phyloP scores from a whole-genome alignment of 345 rosid genomes.

The Gossypium mustelinum region DNA sequence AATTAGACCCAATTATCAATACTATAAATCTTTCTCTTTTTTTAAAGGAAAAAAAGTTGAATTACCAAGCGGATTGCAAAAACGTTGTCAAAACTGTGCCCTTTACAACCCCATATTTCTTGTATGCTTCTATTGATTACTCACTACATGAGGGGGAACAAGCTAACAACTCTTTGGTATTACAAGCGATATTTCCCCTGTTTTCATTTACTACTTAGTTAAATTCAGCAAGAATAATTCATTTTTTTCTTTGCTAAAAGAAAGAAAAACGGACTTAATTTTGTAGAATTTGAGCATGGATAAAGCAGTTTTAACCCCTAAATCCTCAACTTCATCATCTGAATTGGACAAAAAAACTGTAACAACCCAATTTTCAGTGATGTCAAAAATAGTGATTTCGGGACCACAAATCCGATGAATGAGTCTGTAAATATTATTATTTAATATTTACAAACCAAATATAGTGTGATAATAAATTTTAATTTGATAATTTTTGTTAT shows the following conservation, averaged over 20 bases:
- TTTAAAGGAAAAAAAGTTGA: background rate
- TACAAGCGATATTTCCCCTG: conserved; percentile 87
- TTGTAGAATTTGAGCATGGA: conserved; percentile 74
- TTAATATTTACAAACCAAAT: too few relatives aligned
- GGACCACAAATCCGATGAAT: too few relatives aligned
- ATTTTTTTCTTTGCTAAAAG: background rate
- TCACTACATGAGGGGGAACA: conserved; percentile 88
- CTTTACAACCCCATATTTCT: conserved; percentile 71
- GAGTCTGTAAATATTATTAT: too few relatives aligned
- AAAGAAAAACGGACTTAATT: conserved; percentile 28
- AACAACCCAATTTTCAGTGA: too few relatives aligned
- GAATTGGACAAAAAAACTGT: background rate
- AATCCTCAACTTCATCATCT: conserved; percentile 42
- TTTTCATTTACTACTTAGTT: conserved; percentile 6
- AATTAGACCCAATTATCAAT: background rate
- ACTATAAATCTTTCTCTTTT: background rate
- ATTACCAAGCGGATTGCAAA: conserved; percentile 71
- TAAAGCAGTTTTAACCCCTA: conserved; percentile 75
- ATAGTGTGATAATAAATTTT: too few relatives aligned
- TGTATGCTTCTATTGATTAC: conserved; percentile 89
- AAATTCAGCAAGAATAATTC: background rate
- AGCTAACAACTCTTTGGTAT: conserved; percentile 76
- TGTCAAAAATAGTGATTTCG: too few relatives aligned
- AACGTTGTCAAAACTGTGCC: conserved; percentile 69
- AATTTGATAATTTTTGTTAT: too few relatives aligned